A percentile compares a stretch with the other conserved stretches of the same genome.
Evolutionary conservation across 2,329 filamentous ascomycete species (phyloP).

Genomic region (Curvularia lunata): DNA sequence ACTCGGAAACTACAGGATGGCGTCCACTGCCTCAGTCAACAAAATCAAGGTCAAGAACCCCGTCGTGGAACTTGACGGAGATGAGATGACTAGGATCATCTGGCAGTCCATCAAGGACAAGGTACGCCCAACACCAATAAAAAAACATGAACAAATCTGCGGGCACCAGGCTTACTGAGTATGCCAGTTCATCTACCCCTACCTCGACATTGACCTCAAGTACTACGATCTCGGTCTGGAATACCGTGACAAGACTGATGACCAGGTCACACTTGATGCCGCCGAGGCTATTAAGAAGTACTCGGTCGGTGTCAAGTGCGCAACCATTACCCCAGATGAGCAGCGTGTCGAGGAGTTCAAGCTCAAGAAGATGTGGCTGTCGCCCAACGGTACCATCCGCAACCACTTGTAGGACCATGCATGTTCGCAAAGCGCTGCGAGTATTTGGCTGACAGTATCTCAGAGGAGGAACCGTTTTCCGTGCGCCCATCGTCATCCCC

Average conservation of each 20-base stretch:
- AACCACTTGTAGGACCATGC: slow-evolving; percentile 61
- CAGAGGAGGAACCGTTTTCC: slow-evolving; percentile 93
- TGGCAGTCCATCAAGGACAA: slow-evolving; percentile 99
- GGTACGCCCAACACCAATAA: slow-evolving; percentile 45
- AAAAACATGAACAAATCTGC: background rate
- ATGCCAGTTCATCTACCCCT: slow-evolving; percentile 84
- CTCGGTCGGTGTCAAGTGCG: slow-evolving; percentile 98
- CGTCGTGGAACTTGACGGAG: slow-evolving; percentile 94
- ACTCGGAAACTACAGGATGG: slow-evolving; percentile 41
- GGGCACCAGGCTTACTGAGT: slow-evolving; percentile 8
- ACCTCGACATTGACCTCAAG: slow-evolving; percentile 97
- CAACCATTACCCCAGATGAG: slow-evolving; percentile 98
- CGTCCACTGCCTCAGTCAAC: slow-evolving; percentile 73
- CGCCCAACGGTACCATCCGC: slow-evolving; percentile 87
- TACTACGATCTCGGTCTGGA: slow-evolving; percentile 94
- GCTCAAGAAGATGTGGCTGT: slow-evolving; percentile 99
- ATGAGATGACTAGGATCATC: slow-evolving; percentile 97
- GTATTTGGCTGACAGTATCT: slow-evolving; percentile 25
- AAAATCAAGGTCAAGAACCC: slow-evolving; percentile 99
- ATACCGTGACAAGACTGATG: slow-evolving; percentile 95
- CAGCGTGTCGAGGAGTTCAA: slow-evolving; percentile 96
- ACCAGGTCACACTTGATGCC: slow-evolving; percentile 92
- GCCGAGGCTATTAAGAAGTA: slow-evolving; percentile 99
- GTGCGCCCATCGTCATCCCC: slow-evolving; percentile 96
- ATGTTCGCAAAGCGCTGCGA: background rate